These are phyloP conservation scores for Thalassiosira exigua DNA, from an alignment of 352 stramenopile genomes.

Conservation along the genomic window DNA sequence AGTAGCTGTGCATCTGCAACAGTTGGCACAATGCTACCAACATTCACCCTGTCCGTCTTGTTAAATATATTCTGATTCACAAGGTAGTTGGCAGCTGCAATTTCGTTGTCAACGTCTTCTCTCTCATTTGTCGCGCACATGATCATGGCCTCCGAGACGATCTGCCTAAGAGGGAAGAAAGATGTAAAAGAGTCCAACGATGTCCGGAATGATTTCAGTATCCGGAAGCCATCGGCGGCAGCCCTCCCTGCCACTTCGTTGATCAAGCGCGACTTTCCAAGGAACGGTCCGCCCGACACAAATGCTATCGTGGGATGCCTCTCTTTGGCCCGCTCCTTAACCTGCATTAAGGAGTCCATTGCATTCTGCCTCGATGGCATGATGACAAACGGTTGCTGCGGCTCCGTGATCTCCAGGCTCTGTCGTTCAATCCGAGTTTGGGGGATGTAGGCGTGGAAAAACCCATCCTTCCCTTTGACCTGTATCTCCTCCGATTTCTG, in stretches of 20 bases:
- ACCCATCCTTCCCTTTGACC: constrained; percentile 65
- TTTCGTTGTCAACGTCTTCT: constrained; percentile 45
- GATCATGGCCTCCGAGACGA: constrained; percentile 58
- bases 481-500: constrained; percentile 65
- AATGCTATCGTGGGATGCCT: constrained; percentile 50
- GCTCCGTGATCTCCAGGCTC: constrained; percentile 51
- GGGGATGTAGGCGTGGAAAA: constrained; percentile 68
- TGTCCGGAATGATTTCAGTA: constrained; percentile 66
- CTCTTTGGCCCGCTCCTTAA: constrained; percentile 39
- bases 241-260: constrained; percentile 52
- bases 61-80: constrained; percentile 61
- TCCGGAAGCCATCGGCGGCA: constrained; percentile 46
- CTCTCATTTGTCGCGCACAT: constrained; percentile 28
- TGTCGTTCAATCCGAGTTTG: constrained; percentile 52
- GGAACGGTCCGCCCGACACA: constrained; percentile 60
- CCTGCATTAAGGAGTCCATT: constrained; percentile 54
- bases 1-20: constrained; percentile 63
- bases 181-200: constrained; percentile 66
- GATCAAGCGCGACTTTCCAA: constrained; percentile 63
- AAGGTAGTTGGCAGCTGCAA: constrained; percentile 47
- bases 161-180: constrained; percentile 64
- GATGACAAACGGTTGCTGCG: constrained; percentile 60
- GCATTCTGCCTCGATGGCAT: constrained; percentile 62
- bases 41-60: constrained; percentile 65
- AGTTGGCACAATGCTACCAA: constrained; percentile 60